Evolutionary conservation across 108 stramenopile genomes (phyloP).

Genomic region (Fragilaria crotonensis): DNA sequence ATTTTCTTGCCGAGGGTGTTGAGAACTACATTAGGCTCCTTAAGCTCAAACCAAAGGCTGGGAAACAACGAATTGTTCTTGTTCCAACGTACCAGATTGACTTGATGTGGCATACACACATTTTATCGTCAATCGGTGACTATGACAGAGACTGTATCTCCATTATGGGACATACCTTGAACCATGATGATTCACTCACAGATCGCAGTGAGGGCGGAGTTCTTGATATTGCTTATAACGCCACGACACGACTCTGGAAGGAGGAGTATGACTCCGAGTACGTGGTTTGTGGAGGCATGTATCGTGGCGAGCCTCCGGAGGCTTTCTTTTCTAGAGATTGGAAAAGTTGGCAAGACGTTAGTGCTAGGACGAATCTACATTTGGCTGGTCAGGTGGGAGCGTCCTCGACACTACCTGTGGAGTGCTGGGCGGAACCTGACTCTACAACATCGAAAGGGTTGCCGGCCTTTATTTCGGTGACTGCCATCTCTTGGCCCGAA

Average conservation of each 20-base stretch:
- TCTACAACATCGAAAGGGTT: no score
- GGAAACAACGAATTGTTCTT: background rate
- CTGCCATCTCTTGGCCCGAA: no score
- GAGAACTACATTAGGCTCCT: no score
- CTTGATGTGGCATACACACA: conserved; percentile 57
- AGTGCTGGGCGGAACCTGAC: no score
- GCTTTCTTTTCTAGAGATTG: no score
- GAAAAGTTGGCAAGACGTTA: no score
- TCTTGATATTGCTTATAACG: conserved; percentile 27
- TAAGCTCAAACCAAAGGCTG: conserved; percentile 1
- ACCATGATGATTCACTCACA: conserved; percentile 55
- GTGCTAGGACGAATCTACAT: no score
- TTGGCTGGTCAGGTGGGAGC: no score
- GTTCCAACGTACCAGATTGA: no score
- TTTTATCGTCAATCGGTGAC: conserved; percentile 10
- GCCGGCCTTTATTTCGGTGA: no score
- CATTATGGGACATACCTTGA: conserved; percentile 22
- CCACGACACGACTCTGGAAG: conserved; percentile 34
- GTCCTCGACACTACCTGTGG: no score
- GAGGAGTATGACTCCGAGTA: conserved; percentile 27
- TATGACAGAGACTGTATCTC: conserved; percentile 31
- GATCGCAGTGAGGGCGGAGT: conserved; percentile 31
- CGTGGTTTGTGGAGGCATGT: conserved; percentile 42
- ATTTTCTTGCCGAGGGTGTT: no score
- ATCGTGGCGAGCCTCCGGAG: conserved; percentile 51